A percentile compares a stretch with the other conserved stretches of the same genome.
Conservation (phyloP, 73 alveolate species). For the Tetrahymena borealis region DNA sequence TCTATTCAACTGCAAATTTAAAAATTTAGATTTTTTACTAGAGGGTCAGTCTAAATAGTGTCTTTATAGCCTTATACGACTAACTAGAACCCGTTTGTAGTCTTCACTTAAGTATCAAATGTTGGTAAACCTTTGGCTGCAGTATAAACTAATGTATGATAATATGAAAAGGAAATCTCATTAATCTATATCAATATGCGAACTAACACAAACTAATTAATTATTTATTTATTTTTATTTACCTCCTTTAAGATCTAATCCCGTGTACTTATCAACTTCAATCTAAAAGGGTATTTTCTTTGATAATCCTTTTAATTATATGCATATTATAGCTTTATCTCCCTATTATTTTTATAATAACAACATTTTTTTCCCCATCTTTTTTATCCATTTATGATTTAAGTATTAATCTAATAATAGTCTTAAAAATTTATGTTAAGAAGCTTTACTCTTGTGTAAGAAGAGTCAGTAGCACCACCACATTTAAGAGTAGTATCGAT, state of each 20-base stretch:
- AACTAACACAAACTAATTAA: background rate
- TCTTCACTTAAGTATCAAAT: background rate
- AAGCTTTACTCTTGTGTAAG: too few species aligned
- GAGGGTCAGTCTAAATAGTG: background rate
- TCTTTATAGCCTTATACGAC: background rate
- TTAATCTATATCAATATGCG: too few species aligned
- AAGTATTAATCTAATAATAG: too few species aligned
- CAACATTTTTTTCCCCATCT: too few species aligned
- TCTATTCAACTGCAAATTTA: background rate
- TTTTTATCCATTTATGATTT: background rate
- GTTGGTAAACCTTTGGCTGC: background rate
- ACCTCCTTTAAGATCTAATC: background rate
- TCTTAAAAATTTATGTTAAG: too few species aligned
- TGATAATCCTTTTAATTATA: background rate
- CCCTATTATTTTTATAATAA: background rate
- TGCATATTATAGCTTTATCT: background rate
- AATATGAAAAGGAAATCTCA: too few species aligned
- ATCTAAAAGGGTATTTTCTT: background rate
- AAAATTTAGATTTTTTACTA: background rate
- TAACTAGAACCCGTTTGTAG: background rate
- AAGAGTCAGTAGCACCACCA: too few species aligned
- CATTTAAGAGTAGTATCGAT: too few species aligned
- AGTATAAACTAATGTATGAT: background rate
- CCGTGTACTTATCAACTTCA: background rate
- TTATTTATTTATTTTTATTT: background rate